phyloP scores from a whole-genome alignment of 176 grass and related monocot genomes.

The Oryza meyeriana region DNA sequence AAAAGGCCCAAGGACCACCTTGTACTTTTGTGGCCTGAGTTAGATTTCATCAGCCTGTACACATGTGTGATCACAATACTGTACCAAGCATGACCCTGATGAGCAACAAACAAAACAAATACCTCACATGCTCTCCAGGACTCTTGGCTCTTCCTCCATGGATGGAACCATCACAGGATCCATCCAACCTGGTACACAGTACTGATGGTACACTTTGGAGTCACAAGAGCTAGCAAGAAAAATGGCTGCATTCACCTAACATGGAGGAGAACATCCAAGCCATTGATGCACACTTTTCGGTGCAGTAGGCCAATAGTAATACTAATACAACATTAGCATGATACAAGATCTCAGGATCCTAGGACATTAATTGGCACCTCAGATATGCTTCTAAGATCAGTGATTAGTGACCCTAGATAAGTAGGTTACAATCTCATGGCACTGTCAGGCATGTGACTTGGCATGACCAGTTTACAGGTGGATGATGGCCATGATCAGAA shows the following conservation, averaged over 20 bases:
- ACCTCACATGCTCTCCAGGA: conserved; percentile 49
- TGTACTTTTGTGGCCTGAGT: neutral
- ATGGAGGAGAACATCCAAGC: neutral
- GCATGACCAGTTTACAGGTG: conserved; percentile 27
- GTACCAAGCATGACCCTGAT: neutral
- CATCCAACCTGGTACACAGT: conserved; percentile 20
- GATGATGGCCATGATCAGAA: conserved; percentile 2
- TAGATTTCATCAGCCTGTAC: conserved; percentile 27
- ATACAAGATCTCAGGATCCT: conserved; percentile 41
- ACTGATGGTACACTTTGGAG: conserved; percentile 28
- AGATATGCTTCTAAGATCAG: conserved; percentile 42
- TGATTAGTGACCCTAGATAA: conserved; percentile 46
- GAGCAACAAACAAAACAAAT: conserved; percentile 30
- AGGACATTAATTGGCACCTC: conserved; percentile 23
- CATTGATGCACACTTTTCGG: conserved; percentile 2
- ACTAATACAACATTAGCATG: conserved; percentile 32
- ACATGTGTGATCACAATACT: conserved; percentile 13
- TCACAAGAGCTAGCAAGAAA: conserved; percentile 33
- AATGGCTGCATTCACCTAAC: conserved; percentile 33
- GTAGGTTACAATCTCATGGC: conserved; percentile 7
- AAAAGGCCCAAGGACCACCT: neutral
- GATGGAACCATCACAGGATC: conserved; percentile 20
- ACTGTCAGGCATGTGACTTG: conserved; percentile 27
- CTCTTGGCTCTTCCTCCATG: conserved; percentile 39
- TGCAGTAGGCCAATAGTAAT: conserved; percentile 1